These are phyloP conservation scores for Scytalidium lignicola DNA, from an alignment of 2,329 filamentous ascomycete species.

Conservation along the genomic window DNA sequence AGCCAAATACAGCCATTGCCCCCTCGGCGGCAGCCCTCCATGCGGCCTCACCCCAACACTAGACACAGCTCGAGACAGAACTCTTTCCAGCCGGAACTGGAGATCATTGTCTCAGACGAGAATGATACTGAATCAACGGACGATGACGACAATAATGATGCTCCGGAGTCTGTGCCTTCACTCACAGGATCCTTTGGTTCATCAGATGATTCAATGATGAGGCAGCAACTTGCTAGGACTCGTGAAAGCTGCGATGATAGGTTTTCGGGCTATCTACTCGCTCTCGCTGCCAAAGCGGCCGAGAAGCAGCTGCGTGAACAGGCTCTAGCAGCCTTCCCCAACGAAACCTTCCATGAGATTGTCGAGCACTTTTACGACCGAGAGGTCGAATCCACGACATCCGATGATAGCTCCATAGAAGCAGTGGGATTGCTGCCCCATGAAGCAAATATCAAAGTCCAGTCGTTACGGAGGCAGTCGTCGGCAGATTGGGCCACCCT, in stretches of 20 bases:
- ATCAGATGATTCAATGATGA: constrained; percentile 27
- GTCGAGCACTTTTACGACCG: constrained; percentile 31
- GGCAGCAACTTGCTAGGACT: constrained; percentile 40
- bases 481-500: constrained; percentile 26
- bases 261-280: constrained; percentile 71
- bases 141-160: constrained; percentile 20
- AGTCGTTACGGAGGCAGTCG: constrained; percentile 15
- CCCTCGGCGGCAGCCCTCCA: constrained; percentile 35
- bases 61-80: constrained; percentile 33
- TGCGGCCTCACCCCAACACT: constrained; percentile 36
- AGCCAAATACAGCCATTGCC: constrained; percentile 27
- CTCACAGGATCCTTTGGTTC: constrained; percentile 25
- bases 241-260: constrained; percentile 70
- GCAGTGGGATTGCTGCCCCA: constrained; percentile 23
- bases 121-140: constrained; percentile 33
- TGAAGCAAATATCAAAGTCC: constrained; percentile 9
- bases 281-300: constrained; percentile 73
- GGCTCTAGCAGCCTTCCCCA: constrained; percentile 73
- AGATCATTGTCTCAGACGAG: constrained; percentile 33
- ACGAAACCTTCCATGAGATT: constrained; percentile 43
- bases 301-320: constrained; percentile 72
- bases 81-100: constrained; percentile 36
- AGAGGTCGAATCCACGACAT: constrained; percentile 23
- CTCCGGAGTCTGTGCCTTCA: constrained; percentile 23
- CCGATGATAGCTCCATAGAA: constrained; percentile 26